Evolutionary conservation across 495 filamentous ascomycete genomes (phyloP).

Genomic region (Neurospora sp.): DNA sequence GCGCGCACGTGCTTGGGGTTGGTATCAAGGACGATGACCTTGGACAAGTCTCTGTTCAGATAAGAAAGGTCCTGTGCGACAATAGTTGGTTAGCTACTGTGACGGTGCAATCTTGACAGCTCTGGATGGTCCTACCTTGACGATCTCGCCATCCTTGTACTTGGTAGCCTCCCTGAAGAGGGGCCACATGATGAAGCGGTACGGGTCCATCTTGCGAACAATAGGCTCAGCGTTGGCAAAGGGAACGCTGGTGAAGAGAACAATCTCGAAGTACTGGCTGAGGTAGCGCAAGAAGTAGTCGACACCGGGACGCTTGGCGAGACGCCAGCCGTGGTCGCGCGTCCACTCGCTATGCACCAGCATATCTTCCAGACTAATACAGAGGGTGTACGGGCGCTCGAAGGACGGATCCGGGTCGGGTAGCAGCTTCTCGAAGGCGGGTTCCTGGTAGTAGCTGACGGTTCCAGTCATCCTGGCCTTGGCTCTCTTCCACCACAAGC

Average conservation of each 20-base stretch:
- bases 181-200: conserved; percentile 89
- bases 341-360: conserved; percentile 91
- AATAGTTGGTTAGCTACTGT: conserved; percentile 1
- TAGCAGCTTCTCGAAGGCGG: conserved; percentile 86
- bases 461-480: conserved; percentile 62
- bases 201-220: conserved; percentile 91
- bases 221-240: conserved; percentile 75
- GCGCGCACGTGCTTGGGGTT: conserved; percentile 64
- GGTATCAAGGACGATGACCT: conserved; percentile 88
- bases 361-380: conserved; percentile 86
- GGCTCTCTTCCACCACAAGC: conserved; percentile 67
- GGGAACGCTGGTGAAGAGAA: conserved; percentile 83
- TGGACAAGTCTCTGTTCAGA: conserved; percentile 88
- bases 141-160: conserved; percentile 89
- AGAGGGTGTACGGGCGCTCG: conserved; percentile 83
- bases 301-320: conserved; percentile 88
- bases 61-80: conserved; percentile 73
- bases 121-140: conserved; percentile 66
- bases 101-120: background rate
- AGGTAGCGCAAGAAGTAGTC: conserved; percentile 97
- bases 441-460: conserved; percentile 88
- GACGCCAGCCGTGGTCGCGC: conserved; percentile 86
- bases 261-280: conserved; percentile 94
- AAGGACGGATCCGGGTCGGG: conserved; percentile 77
- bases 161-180: conserved; percentile 89